These are phyloP conservation scores for Paxillus ammoniavirescens DNA, from an alignment of 768 basidiomycete genomes.

Conservation along the genomic window DNA sequence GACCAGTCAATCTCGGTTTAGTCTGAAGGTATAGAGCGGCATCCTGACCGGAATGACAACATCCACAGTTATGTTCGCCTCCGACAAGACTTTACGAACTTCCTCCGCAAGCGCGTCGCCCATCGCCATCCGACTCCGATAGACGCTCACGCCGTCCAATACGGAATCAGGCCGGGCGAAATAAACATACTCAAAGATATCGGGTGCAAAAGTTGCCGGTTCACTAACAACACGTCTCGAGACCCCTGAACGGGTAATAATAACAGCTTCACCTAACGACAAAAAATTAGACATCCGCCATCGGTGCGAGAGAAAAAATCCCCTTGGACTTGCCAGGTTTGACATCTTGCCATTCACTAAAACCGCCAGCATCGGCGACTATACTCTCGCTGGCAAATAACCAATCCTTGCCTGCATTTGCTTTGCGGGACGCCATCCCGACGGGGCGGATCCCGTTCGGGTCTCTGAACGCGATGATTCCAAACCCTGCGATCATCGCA, in stretches of 20 bases:
- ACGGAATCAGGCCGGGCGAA: conserved; percentile 98
- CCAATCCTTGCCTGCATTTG: conserved; percentile 70
- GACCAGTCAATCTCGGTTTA: neutral
- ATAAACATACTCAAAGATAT: conserved; percentile 99
- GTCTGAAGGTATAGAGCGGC: neutral
- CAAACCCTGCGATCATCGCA: conserved; percentile 99
- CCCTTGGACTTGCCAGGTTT: conserved; percentile 63
- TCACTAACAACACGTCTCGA: conserved; percentile 72
- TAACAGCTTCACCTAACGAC: conserved; percentile 82
- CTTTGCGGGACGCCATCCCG: conserved; percentile 75
- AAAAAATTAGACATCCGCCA: conserved; percentile 4
- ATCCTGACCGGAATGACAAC: conserved; percentile 87
- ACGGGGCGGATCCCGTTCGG: conserved; percentile 96
- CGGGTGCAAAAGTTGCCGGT: conserved; percentile 82
- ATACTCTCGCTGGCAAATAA: conserved; percentile 94
- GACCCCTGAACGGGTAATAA: conserved; percentile 82
- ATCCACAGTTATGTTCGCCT: conserved; percentile 73
- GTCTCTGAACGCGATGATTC: conserved; percentile 96
- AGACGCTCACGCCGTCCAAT: conserved; percentile 95
- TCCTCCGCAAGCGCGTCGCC: conserved; percentile 92
- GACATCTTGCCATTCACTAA: conserved; percentile 91
- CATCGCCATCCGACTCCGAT: conserved; percentile 99
- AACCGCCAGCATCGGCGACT: conserved; percentile 92
- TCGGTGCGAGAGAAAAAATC: neutral
- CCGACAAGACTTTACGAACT: conserved; percentile 69